Conservation (phyloP, 2,329 filamentous ascomycete genomes). For the Botrytis porri region DNA sequence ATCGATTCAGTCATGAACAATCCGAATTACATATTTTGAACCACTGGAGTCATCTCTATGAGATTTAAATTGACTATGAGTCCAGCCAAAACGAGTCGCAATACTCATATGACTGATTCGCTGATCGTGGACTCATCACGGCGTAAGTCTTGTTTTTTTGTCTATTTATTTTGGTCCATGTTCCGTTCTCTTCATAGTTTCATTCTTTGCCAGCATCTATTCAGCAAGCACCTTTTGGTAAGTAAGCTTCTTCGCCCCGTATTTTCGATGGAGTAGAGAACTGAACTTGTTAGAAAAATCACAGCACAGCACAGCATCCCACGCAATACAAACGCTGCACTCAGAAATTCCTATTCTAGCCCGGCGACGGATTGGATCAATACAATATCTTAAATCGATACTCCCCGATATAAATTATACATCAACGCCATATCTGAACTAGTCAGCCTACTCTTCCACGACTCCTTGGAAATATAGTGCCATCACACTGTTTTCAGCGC, state of each 20-base stretch:
- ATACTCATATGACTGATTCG: background rate
- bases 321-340: background rate
- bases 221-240: background rate
- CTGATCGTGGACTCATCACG: background rate
- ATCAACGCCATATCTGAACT: background rate
- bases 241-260: background rate
- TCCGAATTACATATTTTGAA: background rate
- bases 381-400: background rate
- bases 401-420: background rate
- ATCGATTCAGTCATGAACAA: background rate
- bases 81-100: background rate
- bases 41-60: background rate
- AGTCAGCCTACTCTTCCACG: background rate
- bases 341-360: background rate
- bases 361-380: background rate
- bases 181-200: background rate
- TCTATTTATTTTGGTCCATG: background rate
- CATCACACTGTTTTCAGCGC: background rate
- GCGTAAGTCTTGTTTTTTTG: too few relatives aligned
- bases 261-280: background rate
- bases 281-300: background rate
- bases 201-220: background rate
- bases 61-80: background rate
- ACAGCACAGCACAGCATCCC: background rate
- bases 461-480: background rate